phyloP scores from a whole-genome alignment of 163 green algal genomes.

The Trebouxia gelatinosa region DNA sequence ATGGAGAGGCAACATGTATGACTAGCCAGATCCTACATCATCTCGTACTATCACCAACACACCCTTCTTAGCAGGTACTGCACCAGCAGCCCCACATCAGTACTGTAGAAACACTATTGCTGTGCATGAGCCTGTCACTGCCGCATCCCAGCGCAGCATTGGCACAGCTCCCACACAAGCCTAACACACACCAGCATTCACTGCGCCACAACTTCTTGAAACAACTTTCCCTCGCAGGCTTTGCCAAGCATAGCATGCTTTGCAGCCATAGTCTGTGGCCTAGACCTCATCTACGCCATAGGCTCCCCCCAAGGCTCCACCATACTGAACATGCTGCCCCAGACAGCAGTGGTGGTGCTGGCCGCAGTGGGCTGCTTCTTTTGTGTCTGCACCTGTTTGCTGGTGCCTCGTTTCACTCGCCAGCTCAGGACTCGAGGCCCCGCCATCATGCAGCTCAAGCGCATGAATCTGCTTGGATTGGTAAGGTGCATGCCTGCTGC shows the following conservation, averaged over 20 bases:
- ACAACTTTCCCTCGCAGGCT: too few species aligned
- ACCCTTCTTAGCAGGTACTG: too few species aligned
- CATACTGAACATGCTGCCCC: neutral
- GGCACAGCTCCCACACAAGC: too few species aligned
- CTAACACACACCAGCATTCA: too few species aligned
- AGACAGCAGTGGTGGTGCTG: neutral
- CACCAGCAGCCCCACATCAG: too few species aligned
- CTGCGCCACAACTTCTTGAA: too few species aligned
- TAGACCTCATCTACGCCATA: neutral
- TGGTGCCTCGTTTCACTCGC: neutral
- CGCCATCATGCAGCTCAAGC: neutral
- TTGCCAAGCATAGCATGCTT: neutral
- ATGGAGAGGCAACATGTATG: too few species aligned
- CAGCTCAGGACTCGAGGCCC: neutral
- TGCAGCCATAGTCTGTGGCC: neutral
- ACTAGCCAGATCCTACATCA: too few species aligned
- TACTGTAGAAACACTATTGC: too few species aligned
- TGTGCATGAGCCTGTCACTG: too few species aligned
- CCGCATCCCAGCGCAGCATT: too few species aligned
- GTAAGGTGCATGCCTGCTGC: neutral
- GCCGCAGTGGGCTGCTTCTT: neutral
- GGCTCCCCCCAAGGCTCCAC: neutral
- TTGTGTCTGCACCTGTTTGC: neutral
- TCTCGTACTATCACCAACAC: too few species aligned
- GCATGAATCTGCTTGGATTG: constrained; percentile 13